These are phyloP conservation scores for Fragilariopsis cylindrus DNA, from an alignment of 108 stramenopile species.

Conservation along the genomic window DNA sequence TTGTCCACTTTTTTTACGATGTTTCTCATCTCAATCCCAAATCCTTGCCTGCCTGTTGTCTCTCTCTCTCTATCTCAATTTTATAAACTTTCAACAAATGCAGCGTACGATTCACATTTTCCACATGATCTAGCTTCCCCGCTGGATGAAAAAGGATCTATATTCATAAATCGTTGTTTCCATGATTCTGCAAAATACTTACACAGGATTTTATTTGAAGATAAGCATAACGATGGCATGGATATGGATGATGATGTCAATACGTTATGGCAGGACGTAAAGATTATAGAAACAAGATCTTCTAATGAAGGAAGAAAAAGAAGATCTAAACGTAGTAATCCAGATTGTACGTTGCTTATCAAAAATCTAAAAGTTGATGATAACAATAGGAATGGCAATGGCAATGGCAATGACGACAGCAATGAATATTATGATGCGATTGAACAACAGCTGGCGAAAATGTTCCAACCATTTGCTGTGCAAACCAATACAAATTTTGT, in stretches of 20 bases:
- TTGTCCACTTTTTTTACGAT: too few species aligned
- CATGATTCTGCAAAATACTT: conserved; percentile 21
- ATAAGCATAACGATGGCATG: not conserved
- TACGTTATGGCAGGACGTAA: not conserved
- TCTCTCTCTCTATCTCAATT: too few species aligned
- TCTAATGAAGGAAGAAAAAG: too few species aligned
- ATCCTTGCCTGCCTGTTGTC: too few species aligned
- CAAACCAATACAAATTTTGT: not conserved
- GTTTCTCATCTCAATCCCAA: too few species aligned
- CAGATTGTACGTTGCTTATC: not conserved
- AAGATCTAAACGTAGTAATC: too few species aligned
- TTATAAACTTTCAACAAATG: too few species aligned
- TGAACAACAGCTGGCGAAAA: not conserved
- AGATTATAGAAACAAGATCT: not conserved
- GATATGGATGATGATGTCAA: not conserved
- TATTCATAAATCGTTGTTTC: conserved; percentile 33
- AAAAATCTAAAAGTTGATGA: not conserved
- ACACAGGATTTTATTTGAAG: conserved; percentile 17
- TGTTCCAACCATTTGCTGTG: conserved; percentile 6
- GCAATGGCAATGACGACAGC: not conserved
- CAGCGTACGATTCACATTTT: conserved; percentile 58
- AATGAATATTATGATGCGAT: not conserved
- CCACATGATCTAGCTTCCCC: conserved; percentile 78
- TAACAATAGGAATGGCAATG: not conserved
- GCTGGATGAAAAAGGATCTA: conserved; percentile 46